A percentile compares a stretch with the other conserved stretches of the same genome.
These are phyloP conservation scores for Perkinsela sp. DNA, from an alignment of 208 protist species.

Conservation along the genomic window DNA sequence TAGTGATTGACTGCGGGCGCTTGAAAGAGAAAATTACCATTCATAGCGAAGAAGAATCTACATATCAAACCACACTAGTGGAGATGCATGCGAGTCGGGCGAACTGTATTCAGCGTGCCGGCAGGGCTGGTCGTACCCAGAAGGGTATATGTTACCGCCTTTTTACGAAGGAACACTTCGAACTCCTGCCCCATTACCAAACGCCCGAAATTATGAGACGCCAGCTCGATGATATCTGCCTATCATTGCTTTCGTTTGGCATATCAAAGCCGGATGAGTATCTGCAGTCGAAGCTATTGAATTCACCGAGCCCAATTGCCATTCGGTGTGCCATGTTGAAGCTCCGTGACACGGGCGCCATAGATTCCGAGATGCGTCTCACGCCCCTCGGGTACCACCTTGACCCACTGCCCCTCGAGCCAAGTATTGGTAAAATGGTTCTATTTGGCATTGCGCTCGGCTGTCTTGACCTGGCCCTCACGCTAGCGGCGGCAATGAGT, in stretches of 20 bases:
- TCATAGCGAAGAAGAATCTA: constrained; percentile 80
- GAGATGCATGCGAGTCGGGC: constrained; percentile 79
- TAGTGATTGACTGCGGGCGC: constrained; percentile 68
- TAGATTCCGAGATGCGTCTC: constrained; percentile 9
- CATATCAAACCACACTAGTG: constrained; percentile 60
- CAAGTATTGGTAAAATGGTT: constrained; percentile 68
- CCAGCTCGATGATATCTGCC: constrained; percentile 24
- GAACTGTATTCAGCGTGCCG: constrained; percentile 69
- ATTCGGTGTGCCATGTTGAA: constrained; percentile 9
- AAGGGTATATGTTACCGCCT: constrained; percentile 76
- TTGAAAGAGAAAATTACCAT: constrained; percentile 78
- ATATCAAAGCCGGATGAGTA: constrained; percentile 5
- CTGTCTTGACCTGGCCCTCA: constrained; percentile 73
- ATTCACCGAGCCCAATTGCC: constrained; percentile 5
- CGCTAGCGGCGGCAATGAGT: constrained; percentile 58
- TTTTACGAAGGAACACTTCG: constrained; percentile 59
- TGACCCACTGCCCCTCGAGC: constrained; percentile 47
- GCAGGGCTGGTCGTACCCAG: constrained; percentile 76
- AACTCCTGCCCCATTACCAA: constrained; percentile 13
- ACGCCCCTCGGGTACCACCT: constrained; percentile 47
- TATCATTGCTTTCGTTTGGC: constrained; percentile 16
- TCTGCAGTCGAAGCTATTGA: constrained; percentile 8
- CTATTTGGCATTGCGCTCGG: constrained; percentile 59
- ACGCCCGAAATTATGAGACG: constrained; percentile 25
- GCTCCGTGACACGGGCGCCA: constrained; percentile 6